Evolutionary conservation across 2,329 filamentous ascomycete genomes (phyloP), one percentile per base, ranked within the genome.

Genomic region (Dactylonectria macrodidyma): DNA sequence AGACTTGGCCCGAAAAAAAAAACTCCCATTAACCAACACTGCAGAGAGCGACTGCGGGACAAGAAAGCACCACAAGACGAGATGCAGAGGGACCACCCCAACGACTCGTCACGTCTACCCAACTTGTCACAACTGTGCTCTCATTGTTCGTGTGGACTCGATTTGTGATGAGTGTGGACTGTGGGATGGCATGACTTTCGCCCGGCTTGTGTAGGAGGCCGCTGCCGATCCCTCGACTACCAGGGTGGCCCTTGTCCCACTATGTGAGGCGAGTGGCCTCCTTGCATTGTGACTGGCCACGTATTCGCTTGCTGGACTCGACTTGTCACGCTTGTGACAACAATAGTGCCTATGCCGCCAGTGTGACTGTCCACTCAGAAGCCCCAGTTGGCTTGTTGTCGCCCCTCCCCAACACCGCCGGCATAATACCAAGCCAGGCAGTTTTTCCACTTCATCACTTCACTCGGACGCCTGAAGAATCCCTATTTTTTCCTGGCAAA

Each of bases 81-180:
- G 19, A 19, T 19, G 19, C 26, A 30, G 26, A 30, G 26, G 26
- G 26, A 5, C 26, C 26, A 30, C 26, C 26, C 26, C 26, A 30
- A 30, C 26, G 7, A 30, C 26, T 30, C 4, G 7, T 30, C 26
- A 4, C 7, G 26, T 7, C 26, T 7, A 30, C 7, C 26, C 26
- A 30, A 52, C 19, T 30, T 52, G 58, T 59, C 57, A 59, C 57
- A 54, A 44, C 26, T 30, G 26, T 30, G 26, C 26, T 30, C 26
- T 30, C 26, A 30, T 30, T 7, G 7, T 7, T 30, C 26, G 4
- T 30, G 26, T 30, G 26, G 26, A 30, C 26, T 30, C 7, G 26
- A 59, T 34, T 34, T 65, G 62, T 65, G 62, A 48, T 47, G 59
- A 65, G 48, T 8, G 26, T 30, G 26, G 26, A 30, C 26, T 30